Conservation (phyloP, 1,139 yeast genomes). For the Nadsonia starkeyi-henricii region DNA sequence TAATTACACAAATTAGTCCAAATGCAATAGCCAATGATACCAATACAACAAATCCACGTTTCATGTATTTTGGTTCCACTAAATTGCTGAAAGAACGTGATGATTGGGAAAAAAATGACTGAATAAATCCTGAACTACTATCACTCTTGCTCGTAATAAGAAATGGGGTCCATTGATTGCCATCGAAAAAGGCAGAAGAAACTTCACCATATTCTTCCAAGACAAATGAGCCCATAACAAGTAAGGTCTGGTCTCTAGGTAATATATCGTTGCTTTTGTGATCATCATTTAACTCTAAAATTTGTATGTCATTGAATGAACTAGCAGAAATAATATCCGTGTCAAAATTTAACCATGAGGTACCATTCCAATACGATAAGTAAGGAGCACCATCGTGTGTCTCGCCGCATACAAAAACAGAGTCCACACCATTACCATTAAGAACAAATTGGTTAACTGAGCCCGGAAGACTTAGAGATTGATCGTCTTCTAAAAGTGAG, state of each 20-base stretch:
- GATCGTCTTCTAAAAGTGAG: conserved; percentile 12
- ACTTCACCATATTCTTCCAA: conserved; percentile 42
- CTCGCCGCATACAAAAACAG: conserved; percentile 44
- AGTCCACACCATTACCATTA: conserved; percentile 34
- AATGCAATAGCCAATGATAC: conserved; percentile 79
- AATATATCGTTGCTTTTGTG: conserved; percentile 27
- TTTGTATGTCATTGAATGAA: conserved; percentile 21
- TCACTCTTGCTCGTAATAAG: conserved; percentile 26
- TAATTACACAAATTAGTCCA: conserved; percentile 59
- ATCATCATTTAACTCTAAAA: conserved; percentile 19
- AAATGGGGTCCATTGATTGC: conserved; percentile 60
- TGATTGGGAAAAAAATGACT: conserved; percentile 15
- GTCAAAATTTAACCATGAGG: conserved; percentile 23
- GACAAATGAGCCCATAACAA: conserved; percentile 49
- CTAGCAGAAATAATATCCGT: conserved; percentile 23
- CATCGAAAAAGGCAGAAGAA: conserved; percentile 59
- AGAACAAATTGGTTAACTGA: conserved; percentile 36
- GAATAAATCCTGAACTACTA: conserved; percentile 15
- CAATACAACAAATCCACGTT: conserved; percentile 73
- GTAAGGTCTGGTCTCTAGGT: conserved; percentile 33
- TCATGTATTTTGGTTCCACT: conserved; percentile 16
- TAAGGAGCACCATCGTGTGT: conserved; percentile 23
- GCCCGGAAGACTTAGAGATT: conserved; percentile 24
- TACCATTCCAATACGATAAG: conserved; percentile 22
- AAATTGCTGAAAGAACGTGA: conserved; percentile 12